These are phyloP conservation scores for Epichloe elymi DNA, from an alignment of 2,329 filamentous ascomycete species.

Conservation along the genomic window DNA sequence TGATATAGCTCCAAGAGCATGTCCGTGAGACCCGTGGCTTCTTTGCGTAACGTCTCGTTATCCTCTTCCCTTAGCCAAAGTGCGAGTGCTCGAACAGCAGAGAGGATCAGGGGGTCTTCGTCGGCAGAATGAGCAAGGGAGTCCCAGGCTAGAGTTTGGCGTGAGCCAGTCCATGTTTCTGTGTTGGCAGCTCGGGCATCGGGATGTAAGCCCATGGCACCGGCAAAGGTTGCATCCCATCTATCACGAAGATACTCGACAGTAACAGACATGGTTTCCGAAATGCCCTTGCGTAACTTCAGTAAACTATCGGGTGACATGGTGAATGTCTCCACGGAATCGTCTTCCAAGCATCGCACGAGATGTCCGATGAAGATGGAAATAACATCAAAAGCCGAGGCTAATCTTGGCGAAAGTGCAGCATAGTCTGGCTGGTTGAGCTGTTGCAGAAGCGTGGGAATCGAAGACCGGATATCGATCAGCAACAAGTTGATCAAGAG, in stretches of 20 bases:
- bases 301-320: conserved; percentile 47
- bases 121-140: conserved; percentile 32
- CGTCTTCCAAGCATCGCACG: conserved; percentile 39
- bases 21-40: conserved; percentile 46
- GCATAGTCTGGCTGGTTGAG: conserved; percentile 43
- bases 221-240: conserved; percentile 55
- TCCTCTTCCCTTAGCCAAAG: conserved; percentile 61
- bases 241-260: conserved; percentile 55
- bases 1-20: conserved; percentile 51
- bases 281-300: conserved; percentile 44
- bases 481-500: conserved; percentile 51
- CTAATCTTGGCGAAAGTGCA: conserved; percentile 37
- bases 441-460: conserved; percentile 44
- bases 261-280: conserved; percentile 48
- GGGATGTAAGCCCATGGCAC: conserved; percentile 46
- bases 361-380: conserved; percentile 47
- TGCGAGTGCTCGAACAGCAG: conserved; percentile 42
- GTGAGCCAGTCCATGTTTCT: conserved; percentile 30
- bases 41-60: conserved; percentile 40
- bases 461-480: conserved; percentile 50
- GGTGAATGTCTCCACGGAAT: conserved; percentile 24
- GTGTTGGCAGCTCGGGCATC: conserved; percentile 34
- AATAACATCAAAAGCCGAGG: conserved; percentile 49
- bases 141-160: conserved; percentile 45
- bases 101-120: conserved; percentile 43